A percentile compares a stretch with the other conserved stretches of the same genome.
These are phyloP conservation scores for Microbotryomycetes sp. DNA, from an alignment of 1,284 basidiomycete genomes.

Conservation along the genomic window DNA sequence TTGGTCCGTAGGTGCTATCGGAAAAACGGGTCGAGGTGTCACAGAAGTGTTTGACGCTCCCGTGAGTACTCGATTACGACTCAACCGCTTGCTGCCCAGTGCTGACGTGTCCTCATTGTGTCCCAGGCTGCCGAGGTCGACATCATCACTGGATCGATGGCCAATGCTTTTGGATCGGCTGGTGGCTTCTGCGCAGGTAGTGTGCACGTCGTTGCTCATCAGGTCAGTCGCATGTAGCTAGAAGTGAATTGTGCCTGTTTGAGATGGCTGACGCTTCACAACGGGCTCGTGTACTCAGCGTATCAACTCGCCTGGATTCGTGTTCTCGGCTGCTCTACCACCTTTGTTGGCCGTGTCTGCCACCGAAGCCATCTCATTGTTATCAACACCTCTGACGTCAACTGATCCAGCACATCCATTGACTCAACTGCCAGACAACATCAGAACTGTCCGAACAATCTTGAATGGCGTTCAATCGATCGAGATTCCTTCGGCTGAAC, in stretches of 20 bases:
- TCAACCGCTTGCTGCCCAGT: no score
- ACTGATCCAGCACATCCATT: conserved; percentile 43
- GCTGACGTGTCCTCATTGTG: not conserved
- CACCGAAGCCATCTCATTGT: conserved; percentile 71
- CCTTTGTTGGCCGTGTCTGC: conserved; percentile 80
- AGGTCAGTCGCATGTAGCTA: conserved; percentile 48
- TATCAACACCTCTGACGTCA: conserved; percentile 23
- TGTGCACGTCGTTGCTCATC: conserved; percentile 74
- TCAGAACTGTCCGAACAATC: conserved; percentile 63
- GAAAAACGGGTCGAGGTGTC: conserved; percentile 84
- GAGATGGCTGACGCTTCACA: not conserved
- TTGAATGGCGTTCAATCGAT: conserved; percentile 70
- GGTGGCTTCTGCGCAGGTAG: conserved; percentile 97
- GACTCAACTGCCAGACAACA: conserved; percentile 69
- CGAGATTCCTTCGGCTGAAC: conserved; percentile 73
- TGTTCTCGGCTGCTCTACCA: conserved; percentile 94
- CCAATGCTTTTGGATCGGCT: conserved; percentile 71
- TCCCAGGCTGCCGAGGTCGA: conserved; percentile 49
- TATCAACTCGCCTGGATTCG: conserved; percentile 92
- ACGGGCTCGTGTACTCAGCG: no score
- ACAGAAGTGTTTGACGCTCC: conserved; percentile 91
- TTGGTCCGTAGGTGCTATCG: conserved; percentile 86
- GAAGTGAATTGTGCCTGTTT: not conserved
- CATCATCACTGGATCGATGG: conserved; percentile 67
- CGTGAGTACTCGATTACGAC: conserved; percentile 47